Percentiles rank a stretch among this genome's conserved stretches.
Evolutionary conservation across 2,329 filamentous ascomycete genomes (phyloP).

Genomic region (Pseudophaeomoniella oleicola): DNA sequence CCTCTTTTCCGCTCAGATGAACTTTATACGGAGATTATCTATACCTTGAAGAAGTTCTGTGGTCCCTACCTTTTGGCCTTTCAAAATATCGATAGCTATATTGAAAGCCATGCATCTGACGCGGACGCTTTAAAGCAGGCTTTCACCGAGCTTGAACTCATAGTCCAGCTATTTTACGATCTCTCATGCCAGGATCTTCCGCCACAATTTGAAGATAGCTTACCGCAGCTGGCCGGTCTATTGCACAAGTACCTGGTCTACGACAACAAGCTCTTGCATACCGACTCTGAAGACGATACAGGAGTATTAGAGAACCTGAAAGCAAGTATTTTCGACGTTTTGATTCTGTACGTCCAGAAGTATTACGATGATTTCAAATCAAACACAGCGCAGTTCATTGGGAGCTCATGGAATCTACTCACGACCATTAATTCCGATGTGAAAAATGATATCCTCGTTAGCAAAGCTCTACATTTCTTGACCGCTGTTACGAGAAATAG

Average conservation of each 20-base stretch:
- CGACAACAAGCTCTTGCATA: constrained; percentile 66
- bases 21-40: constrained; percentile 89
- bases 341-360: constrained; percentile 85
- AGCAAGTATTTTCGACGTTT: constrained; percentile 79
- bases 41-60: constrained; percentile 78
- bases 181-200: constrained; percentile 95
- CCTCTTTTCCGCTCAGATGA: constrained; percentile 87
- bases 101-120: constrained; percentile 63
- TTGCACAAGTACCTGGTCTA: constrained; percentile 90
- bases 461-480: constrained; percentile 86
- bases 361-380: constrained; percentile 86
- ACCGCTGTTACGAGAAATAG: constrained; percentile 71
- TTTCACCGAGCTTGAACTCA: constrained; percentile 73
- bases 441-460: constrained; percentile 88
- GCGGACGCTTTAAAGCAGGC: constrained; percentile 60
- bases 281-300: constrained; percentile 78
- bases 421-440: constrained; percentile 75
- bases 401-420: constrained; percentile 79
- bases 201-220: constrained; percentile 82
- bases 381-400: constrained; percentile 71
- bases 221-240: constrained; percentile 59
- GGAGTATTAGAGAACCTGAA: constrained; percentile 76
- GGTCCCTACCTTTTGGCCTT: constrained; percentile 63
- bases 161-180: constrained; percentile 88
- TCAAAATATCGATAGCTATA: constrained; percentile 35